Evolutionary conservation across 345 rosid species (phyloP), one percentile per base, ranked within the genome.

Genomic region (Euphorbia pulcherrima): DNA sequence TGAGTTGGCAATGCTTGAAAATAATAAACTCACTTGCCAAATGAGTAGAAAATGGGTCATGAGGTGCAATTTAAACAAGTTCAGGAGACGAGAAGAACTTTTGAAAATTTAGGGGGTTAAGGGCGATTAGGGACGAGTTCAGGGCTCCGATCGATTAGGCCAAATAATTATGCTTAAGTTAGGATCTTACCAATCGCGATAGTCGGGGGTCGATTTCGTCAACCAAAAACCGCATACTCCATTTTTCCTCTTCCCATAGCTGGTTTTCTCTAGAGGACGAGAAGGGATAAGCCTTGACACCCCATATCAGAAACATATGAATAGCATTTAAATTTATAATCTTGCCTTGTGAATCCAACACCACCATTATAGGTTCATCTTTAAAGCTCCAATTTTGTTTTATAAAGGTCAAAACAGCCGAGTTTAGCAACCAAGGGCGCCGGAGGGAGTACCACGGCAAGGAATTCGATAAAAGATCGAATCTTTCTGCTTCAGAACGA

Each of bases 231-330:
- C 74, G 74, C 69, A 88, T 67, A 28, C 81, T 86, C 87, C 88
- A 84, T 26, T 68, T 68, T 79, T 83, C 82, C 50, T 64, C 76
- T 71, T 83, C 77, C 98, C 94, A 92, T 21, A 92, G 91, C 67
- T 82, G 78, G 60, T 62, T 69, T 80, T 92, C 92, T 74, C 82
- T 82, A 4, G 82, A 62, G 74, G 75, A 61, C 48, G 98, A 85
- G 72, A 90, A 92, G 24, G 95, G 98, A 56, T 79, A 87, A 46
- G 95, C 92, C 55, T 61, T 66, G 52, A 80, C 75, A 72, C 96
- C 95, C 98, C 98, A 90, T 20, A 88, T 82, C 62, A 81, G 48
- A 54, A 85, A 74, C 92, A 88, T 88, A 72, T 92, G 88, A 60
- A 90, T 72, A 24, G 92, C 92, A 65, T 88, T 87, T 62, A 64